A percentile compares a stretch with the other conserved stretches of the same genome.
These are phyloP conservation scores for Aspergillus clavatus DNA, from an alignment of 2,329 filamentous ascomycete species.

Conservation along the genomic window DNA sequence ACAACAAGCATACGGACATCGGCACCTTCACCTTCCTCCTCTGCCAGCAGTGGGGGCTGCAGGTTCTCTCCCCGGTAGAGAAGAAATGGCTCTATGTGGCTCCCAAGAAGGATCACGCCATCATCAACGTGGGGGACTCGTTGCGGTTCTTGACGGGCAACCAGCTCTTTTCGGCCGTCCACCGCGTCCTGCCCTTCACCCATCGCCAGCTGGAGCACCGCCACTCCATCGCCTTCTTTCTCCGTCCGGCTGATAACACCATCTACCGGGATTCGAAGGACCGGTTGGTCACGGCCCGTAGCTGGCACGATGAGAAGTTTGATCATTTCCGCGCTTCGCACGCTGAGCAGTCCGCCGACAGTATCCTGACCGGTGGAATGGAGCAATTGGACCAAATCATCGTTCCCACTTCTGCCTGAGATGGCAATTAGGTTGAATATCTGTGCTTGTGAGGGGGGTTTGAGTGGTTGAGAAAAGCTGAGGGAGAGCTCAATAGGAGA, in stretches of 20 bases:
- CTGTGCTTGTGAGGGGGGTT: no score
- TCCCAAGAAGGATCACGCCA: constrained; percentile 49
- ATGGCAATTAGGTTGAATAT: no score
- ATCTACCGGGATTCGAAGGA: background rate
- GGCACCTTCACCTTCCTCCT: constrained; percentile 53
- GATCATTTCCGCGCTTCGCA: background rate
- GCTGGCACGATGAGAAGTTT: background rate
- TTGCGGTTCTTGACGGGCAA: constrained; percentile 30
- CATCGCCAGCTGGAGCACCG: background rate
- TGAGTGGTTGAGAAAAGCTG: no score
- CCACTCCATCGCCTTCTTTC: background rate
- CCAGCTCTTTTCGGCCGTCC: background rate
- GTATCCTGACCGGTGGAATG: background rate
- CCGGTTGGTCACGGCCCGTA: background rate
- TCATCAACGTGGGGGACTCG: constrained; percentile 57
- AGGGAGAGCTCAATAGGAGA: no score
- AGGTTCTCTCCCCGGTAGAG: constrained; percentile 50
- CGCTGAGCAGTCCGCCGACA: background rate
- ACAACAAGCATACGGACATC: constrained; percentile 44
- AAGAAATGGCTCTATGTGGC: constrained; percentile 52
- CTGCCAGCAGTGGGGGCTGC: constrained; percentile 54
- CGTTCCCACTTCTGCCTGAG: no score
- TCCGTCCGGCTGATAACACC: constrained; percentile 1
- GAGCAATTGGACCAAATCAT: no score
- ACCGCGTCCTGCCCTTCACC: background rate